Evolutionary conservation across 129 eudicot genomes (phyloP).

Genomic region (Arctium minus): DNA sequence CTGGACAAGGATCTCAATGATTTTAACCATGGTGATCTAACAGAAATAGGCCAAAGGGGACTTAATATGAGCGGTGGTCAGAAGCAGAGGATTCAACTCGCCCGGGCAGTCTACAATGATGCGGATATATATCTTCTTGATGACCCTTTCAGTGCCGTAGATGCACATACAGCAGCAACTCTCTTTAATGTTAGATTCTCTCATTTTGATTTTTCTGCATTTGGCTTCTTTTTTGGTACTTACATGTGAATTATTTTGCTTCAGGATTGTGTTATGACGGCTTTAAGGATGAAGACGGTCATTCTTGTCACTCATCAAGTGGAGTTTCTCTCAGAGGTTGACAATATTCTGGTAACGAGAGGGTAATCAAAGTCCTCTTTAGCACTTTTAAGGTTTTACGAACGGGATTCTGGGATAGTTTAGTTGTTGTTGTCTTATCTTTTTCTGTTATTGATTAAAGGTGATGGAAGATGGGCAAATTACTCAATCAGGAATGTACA

Average conservation of each 20-base stretch:
- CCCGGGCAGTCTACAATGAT: conserved; percentile 65
- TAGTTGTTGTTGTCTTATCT: not conserved
- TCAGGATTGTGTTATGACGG: conserved; percentile 68
- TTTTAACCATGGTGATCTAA: conserved; percentile 60
- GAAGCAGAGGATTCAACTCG: conserved; percentile 77
- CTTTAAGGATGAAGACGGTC: conserved; percentile 50
- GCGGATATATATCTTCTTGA: conserved; percentile 71
- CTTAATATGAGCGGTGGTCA: conserved; percentile 82
- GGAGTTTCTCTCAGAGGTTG: conserved; percentile 58
- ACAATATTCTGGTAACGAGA: conserved; percentile 60
- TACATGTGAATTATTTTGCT: not conserved
- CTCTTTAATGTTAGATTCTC: conserved; percentile 48
- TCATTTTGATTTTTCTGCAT: not conserved
- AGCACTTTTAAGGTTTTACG: not conserved
- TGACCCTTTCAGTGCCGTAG: conserved; percentile 80
- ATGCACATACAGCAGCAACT: conserved; percentile 79
- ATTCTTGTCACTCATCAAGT: conserved; percentile 73
- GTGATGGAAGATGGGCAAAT: conserved; percentile 56
- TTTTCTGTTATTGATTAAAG: conserved; percentile 20
- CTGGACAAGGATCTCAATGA: conserved; percentile 60
- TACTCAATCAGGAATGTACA: conserved; percentile 53
- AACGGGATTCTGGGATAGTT: not conserved
- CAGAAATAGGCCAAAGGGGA: conserved; percentile 79
- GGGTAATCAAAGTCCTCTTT: not conserved
- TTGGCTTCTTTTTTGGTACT: not conserved